Evolutionary conservation across 73 alveolate genomes (phyloP), one percentile per base, ranked within the genome.

Genomic region (Paramecium pentaurelia): DNA sequence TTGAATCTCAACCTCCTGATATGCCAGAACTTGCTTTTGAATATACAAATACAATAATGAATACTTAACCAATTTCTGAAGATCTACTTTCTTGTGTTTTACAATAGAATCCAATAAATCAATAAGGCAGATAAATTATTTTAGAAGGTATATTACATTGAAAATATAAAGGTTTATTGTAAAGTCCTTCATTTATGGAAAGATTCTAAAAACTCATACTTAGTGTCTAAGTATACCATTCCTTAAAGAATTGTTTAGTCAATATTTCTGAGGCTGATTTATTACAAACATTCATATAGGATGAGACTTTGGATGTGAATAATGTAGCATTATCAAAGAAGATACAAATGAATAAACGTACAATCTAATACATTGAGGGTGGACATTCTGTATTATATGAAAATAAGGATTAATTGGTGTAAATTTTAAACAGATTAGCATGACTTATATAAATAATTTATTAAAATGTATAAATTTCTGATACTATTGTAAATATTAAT

Each of bases 231-330:
- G 91, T 80, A 25, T 80, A 80, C 32, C 91, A 80, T 80, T 80
- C 91, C 8, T 49, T 80, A 49, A 80, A 80, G 58, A 80, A 80
- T 44, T 80, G 91, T 80, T 80, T 80, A 8, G 58, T 80, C 16
- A 80, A 47, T 9, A 47, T 80, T 18, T 80, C 36, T 27, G 91
- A 80, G 16, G 71, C 91, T 27, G 91, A 80, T 38, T 80, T 25
- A 22, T 80, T 80, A 25, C 9, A 80, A 25, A 80, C 73, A 47
- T 80, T 80, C 34, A 3, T 49, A 8, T 49, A 80, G 32, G 91
- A 80, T 80, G 91, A 80, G 49, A 44, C 64, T 10, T 45, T 80
- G n/a, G 91, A 80, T 80, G 71, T 80, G 51, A 80, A 80, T 80
- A 80, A 80, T 80, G 91, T 80, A 2, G 91, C 91, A 20, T 38